Base-by-base conservation (phyloP, 192 early-diverging fungal genomes). In the Geranomyces michiganensis region DNA sequence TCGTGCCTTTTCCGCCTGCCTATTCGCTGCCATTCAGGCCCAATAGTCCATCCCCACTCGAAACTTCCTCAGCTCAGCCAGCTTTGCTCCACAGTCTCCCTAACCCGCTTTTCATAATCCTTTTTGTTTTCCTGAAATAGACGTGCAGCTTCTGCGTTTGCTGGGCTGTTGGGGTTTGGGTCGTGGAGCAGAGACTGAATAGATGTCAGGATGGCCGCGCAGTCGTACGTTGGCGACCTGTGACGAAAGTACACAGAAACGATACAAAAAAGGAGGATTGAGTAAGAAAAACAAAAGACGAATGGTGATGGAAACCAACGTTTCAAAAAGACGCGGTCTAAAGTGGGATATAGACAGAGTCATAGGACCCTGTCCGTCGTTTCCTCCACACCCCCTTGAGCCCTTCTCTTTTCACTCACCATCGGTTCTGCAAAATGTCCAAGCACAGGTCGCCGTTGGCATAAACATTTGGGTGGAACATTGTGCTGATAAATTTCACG, bases 381-480 rank as follows among this genome's bases (percentile, higher is more conserved):
- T 15, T 22, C 7, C 24, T 9, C 24, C 24, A 9, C 24, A 15
- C 4, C 0, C 30, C 33, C 5, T 62, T 26, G 7, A 26, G 12
- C 0, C 55, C 8, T 17, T 9, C 2, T 22, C 10, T 27, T 15
- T 7, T 44, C 26, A 75, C 70, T 13, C 27, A 80, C 96, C 96
- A 99, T 58, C 96, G 83, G 80, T 97, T 97, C 75, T 99, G 96
- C 78, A 97, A 76, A 75, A 99, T 99, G 78, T 99, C 97, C 74
- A 99, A 78, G 77, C 97, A 99, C 59, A 99, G 80, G 74, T 99
- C 96, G 9, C 97, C 97, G 76, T 92, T 97, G 47, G 93, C 93
- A 75, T 97, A 98, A 26, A 83, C 96, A 69, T 99, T 99, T 0
- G 96, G 96, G 75, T 99, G 97, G 78, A 98, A 99, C 93, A 99